Percentiles rank a stretch among this genome's conserved stretches.
Evolutionary conservation across 73 alveolate species (phyloP).

Genomic region (Tetrahymena thermophila): DNA sequence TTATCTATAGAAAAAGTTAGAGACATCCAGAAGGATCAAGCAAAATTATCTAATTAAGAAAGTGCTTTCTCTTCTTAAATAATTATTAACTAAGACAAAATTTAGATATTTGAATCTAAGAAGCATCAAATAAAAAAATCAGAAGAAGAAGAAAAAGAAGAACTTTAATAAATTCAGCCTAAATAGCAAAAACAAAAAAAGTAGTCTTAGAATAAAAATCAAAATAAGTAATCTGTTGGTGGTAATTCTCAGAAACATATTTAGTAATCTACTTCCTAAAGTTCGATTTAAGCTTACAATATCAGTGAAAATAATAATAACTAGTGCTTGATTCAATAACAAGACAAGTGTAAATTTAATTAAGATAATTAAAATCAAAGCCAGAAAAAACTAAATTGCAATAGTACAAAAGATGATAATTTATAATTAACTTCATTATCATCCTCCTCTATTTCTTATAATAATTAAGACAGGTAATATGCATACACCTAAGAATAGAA

Average conservation of each 20-base stretch:
- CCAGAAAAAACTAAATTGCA: neutral
- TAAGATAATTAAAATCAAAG: no score
- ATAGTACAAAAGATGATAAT: neutral
- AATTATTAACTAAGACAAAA: neutral
- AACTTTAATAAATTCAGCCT: neutral
- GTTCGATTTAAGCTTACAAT: no score
- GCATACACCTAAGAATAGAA: neutral
- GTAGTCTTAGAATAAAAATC: neutral
- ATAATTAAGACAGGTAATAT: neutral
- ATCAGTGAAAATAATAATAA: neutral
- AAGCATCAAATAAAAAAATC: neutral
- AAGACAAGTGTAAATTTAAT: neutral
- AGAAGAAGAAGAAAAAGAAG: neutral
- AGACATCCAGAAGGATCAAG: neutral
- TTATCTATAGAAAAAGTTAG: neutral
- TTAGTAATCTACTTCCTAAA: no score
- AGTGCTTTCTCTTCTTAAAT: neutral
- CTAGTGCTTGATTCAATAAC: neutral
- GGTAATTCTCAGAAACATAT: no score
- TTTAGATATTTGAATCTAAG: neutral
- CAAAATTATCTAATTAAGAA: neutral
- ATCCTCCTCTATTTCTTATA: neutral
- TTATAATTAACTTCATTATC: neutral
- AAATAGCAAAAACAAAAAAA: no score
- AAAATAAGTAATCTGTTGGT: no score